A percentile compares a stretch with the other conserved stretches of the same genome.
Evolutionary conservation across 73 alveolate genomes (phyloP).

Genomic region (Urostyla sp.): DNA sequence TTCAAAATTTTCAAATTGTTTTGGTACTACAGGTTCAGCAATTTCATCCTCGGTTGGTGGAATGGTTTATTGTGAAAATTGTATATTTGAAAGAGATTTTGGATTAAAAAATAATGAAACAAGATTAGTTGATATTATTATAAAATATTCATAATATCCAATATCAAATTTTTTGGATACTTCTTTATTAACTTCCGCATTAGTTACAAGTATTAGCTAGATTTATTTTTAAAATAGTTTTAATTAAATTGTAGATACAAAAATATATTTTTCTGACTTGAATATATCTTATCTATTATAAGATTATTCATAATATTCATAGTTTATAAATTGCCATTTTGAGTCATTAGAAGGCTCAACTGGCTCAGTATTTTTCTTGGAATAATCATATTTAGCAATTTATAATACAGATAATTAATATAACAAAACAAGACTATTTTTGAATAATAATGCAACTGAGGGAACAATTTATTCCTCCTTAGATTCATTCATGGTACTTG

Average conservation of each 20-base stretch:
- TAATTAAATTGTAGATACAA: not conserved
- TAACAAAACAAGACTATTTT: not conserved
- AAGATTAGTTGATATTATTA: too few species aligned
- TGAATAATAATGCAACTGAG: not conserved
- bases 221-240: not conserved
- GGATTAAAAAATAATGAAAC: not conserved
- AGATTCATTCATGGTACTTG: not conserved
- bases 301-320: not conserved
- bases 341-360: not conserved
- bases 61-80: not conserved
- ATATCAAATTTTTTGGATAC: not conserved
- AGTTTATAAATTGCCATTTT: conserved; percentile 22
- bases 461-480: not conserved
- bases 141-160: not conserved
- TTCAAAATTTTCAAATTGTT: conserved; percentile 6
- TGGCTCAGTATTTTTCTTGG: conserved; percentile 1
- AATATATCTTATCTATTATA: not conserved
- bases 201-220: not conserved
- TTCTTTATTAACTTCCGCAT: not conserved
- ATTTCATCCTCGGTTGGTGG: not conserved
- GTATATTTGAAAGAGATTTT: not conserved
- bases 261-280: not conserved
- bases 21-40: not conserved
- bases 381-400: not conserved
- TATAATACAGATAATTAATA: not conserved